Evolutionary conservation across 441 rosid genomes (phyloP), one percentile per base, ranked within the genome.

Genomic region (Eugenia klotzschiana): DNA sequence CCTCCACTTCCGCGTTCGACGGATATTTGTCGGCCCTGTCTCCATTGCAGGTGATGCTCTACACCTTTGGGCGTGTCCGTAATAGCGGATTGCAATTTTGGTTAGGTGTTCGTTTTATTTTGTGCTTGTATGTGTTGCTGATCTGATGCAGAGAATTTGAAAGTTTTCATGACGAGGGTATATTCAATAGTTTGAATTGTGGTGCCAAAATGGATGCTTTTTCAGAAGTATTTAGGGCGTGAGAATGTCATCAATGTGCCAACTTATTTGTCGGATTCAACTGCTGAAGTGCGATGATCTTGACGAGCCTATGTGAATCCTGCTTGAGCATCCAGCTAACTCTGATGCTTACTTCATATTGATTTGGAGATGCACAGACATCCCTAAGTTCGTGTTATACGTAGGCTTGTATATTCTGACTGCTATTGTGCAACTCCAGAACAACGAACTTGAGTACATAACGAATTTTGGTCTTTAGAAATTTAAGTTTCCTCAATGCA

Each of bases 1-100:
- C 99, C 1, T 97, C 99, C 37, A 95, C 98, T 57, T 97, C 99
- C 3, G 99, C 99, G 33, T 97, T 97, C 85, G 99, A 95, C 73
- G 98, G 98, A 8, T 94, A 92, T 89, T 86, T 97, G 87, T 95
- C 98, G 7, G 98, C 98, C 54, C 87, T 95, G 33, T 97, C 99
- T 64, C 99, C 99, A 54, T 93, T 97, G 88, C 99, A 97, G 98
- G 99, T 93, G 80, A 77, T 41, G 74, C 74, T 18, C 4, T 33
- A 2, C 43, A 0, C 74, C n/a, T 64, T 64, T 33, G n/a, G n/a
- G 33, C 4, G 74, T 4, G 14, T 18, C 43, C 74, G 9, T 18
- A 64, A 33, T 33, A 64, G 74, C 74, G 74, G 74, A 64, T 64
- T 64, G 74, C 46, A 33, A 33, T 10, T 64, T 29, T 64, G 74